phyloP scores from a whole-genome alignment of 129 eudicot genomes.

The Deinandra increscens region DNA sequence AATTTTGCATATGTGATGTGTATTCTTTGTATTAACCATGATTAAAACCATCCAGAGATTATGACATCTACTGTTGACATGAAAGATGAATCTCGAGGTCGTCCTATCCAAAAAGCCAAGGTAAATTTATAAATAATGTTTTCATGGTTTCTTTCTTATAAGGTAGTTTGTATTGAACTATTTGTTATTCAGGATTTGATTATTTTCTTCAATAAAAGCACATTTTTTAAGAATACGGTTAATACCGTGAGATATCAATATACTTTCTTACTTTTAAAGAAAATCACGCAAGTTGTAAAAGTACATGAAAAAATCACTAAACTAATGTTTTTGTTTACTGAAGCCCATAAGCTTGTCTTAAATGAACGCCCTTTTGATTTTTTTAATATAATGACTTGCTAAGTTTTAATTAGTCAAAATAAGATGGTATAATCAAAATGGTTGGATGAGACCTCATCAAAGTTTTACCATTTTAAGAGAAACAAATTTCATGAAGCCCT shows the following conservation, averaged over 20 bases:
- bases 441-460: not conserved
- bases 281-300: not conserved
- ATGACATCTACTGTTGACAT: constrained; percentile 79
- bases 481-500: too few relatives aligned
- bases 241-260: not conserved
- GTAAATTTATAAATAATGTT: constrained; percentile 31
- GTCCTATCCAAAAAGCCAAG: constrained; percentile 77
- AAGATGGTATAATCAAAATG: not conserved
- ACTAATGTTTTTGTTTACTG: not conserved
- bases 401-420: not conserved
- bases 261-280: not conserved
- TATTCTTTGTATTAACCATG: not conserved
- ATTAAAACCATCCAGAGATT: constrained; percentile 46
- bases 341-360: not conserved
- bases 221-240: not conserved
- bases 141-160: not conserved
- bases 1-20: not conserved
- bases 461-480: not conserved
- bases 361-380: not conserved
- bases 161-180: not conserved
- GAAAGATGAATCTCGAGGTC: constrained; percentile 73
- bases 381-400: not conserved
- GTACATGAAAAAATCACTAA: not conserved
- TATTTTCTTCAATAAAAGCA: not conserved
- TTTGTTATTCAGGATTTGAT: not conserved